A percentile compares a stretch with the other conserved stretches of the same genome.
Conservation (phyloP, 495 filamentous ascomycete genomes). For the Opeltia flavorubescens region DNA sequence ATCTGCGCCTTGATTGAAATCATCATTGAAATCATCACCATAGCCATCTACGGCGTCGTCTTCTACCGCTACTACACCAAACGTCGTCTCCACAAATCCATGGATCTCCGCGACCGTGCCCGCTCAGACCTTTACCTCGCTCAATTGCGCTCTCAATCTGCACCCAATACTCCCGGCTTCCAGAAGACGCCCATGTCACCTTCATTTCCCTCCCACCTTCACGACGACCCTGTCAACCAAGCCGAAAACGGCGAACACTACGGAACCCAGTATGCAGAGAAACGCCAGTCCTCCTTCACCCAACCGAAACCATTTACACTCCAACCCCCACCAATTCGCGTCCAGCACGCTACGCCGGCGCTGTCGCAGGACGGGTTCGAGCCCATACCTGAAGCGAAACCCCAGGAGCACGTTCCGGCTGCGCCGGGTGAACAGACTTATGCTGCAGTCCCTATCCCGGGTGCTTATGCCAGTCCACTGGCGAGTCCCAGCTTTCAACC, state of each 20-base stretch:
- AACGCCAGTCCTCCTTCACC: constrained; percentile 19
- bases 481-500: constrained; percentile 19
- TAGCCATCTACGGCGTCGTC: constrained; percentile 80
- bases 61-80: constrained; percentile 97
- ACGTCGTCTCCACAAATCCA: constrained; percentile 82
- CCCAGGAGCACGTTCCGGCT: constrained; percentile 27
- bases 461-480: constrained; percentile 33
- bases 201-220: constrained; percentile 20
- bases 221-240: constrained; percentile 34
- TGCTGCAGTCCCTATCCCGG: constrained; percentile 38
- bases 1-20: constrained; percentile 97
- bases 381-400: constrained; percentile 12
- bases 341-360: constrained; percentile 64
- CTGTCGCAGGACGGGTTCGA: constrained; percentile 43
- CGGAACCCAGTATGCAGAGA: constrained; percentile 33
- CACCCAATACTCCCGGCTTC: constrained; percentile 87
- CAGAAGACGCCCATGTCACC: constrained; percentile 41
- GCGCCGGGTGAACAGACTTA: constrained; percentile 37
- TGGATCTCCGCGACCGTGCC: constrained; percentile 89
- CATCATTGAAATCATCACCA: constrained; percentile 80
- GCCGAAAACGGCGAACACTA: constrained; percentile 45
- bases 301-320: constrained; percentile 61
- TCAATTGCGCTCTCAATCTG: constrained; percentile 81
- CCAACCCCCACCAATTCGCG: constrained; percentile 64
- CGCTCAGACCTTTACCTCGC: constrained; percentile 91